phyloP scores from a whole-genome alignment of 495 filamentous ascomycete species.

The Neurospora sp. region DNA sequence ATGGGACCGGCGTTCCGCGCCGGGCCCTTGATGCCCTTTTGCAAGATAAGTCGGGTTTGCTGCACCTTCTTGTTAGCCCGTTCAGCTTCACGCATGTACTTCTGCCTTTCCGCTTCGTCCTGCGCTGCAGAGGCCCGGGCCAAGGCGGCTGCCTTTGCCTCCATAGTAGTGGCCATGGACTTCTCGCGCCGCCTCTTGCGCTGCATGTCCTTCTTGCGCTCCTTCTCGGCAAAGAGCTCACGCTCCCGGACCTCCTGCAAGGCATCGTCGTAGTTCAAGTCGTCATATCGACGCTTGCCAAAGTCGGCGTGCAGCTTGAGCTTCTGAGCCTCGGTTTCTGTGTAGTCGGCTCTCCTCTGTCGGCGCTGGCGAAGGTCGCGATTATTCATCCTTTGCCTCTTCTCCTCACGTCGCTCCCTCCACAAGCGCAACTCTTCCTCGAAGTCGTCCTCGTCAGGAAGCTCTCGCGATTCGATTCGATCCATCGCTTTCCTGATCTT shows the following conservation, averaged over 20 bases:
- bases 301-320: constrained; percentile 35
- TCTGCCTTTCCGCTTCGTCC: constrained; percentile 68
- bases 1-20: constrained; percentile 67
- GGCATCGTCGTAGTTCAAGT: constrained; percentile 49
- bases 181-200: constrained; percentile 94
- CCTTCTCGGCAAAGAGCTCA: constrained; percentile 90
- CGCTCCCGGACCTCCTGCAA: constrained; percentile 77
- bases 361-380: constrained; percentile 45
- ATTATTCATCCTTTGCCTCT: constrained; percentile 47
- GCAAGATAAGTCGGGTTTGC: constrained; percentile 69
- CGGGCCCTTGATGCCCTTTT: constrained; percentile 72
- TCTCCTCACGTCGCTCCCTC: constrained; percentile 44
- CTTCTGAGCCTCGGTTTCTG: constrained; percentile 22
- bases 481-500: constrained; percentile 52
- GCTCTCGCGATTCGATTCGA: constrained; percentile 60
- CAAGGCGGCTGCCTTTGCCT: constrained; percentile 75
- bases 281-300: constrained; percentile 41
- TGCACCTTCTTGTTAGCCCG: constrained; percentile 81
- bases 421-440: constrained; percentile 47
- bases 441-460: constrained; percentile 54
- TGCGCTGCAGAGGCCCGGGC: constrained; percentile 60
- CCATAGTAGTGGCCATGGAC: constrained; percentile 74
- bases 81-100: constrained; percentile 68
- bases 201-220: constrained; percentile 99
- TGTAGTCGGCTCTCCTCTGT: constrained; percentile 37